phyloP scores from a whole-genome alignment of 768 basidiomycete genomes.

The Termitomyces sp. region DNA sequence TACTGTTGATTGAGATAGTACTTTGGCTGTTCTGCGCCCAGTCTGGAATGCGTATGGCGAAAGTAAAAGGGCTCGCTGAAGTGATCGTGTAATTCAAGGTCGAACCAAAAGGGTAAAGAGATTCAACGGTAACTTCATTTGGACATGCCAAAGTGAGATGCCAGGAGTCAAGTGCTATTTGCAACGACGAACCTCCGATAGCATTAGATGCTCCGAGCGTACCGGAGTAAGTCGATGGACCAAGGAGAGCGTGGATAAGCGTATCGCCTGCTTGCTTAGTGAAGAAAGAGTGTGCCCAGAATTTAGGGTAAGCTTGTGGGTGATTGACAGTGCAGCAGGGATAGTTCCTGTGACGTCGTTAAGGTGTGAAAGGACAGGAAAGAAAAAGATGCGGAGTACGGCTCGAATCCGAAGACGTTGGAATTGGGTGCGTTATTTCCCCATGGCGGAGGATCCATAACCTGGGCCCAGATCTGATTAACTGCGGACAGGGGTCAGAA shows the following conservation, averaged over 20 bases:
- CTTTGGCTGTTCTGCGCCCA: slow-evolving; percentile 32
- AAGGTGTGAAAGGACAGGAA: too few relatives aligned
- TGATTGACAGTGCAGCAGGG: slow-evolving; percentile 42
- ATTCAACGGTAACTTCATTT: slow-evolving; percentile 28
- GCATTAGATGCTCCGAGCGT: slow-evolving; percentile 25
- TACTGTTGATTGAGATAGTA: slow-evolving; percentile 28
- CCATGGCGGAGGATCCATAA: slow-evolving; percentile 33
- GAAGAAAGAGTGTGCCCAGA: slow-evolving; percentile 38
- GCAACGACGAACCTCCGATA: slow-evolving; percentile 24
- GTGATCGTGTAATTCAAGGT: slow-evolving; percentile 19
- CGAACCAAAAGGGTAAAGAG: slow-evolving; percentile 36
- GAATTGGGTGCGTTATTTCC: slow-evolving; percentile 33
- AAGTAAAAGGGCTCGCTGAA: slow-evolving; percentile 25
- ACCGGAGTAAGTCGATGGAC: slow-evolving; percentile 32
- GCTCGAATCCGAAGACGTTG: slow-evolving; percentile 39
- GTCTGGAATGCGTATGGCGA: slow-evolving; percentile 33
- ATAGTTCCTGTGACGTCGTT: slow-evolving; percentile 26
- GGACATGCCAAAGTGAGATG: not conserved
- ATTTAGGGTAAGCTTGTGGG: slow-evolving; percentile 35
- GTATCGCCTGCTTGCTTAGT: slow-evolving; percentile 22
- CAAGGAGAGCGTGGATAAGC: slow-evolving; percentile 33
- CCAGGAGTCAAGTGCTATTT: not conserved
- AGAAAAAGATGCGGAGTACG: slow-evolving; percentile 19
- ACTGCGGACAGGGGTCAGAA: slow-evolving; percentile 16
- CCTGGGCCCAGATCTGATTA: slow-evolving; percentile 38